Evolutionary conservation across 1,139 yeast species (phyloP), one percentile per base, ranked within the genome.

Genomic region (Taiozyma sp.): DNA sequence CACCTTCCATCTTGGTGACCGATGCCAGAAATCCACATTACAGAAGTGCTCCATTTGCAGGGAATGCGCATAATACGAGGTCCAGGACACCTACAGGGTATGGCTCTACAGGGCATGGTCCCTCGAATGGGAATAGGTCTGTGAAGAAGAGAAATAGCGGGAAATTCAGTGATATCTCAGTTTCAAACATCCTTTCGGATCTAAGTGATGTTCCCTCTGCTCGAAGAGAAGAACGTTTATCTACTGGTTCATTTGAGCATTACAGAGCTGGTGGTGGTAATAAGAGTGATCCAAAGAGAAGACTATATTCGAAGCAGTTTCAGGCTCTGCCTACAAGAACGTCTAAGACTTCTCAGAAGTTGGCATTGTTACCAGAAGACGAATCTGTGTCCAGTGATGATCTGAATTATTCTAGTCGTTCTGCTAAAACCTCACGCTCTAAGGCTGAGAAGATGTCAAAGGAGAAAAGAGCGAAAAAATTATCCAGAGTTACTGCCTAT

Each of bases 1-100:
- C 97, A 29, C 97, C 98, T 7, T 88, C 97, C 1, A 91, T 91
- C 63, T 74, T 91, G 50, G 98, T 91, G 40, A 91, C 97, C 0
- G 98, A 91, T 69, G 81, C 87, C 4, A 74, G 98, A 56, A 79
- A 80, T 48, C 76, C 77, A 24, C 76, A 77, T 52, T 79, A 87
- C 51, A 80, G 86, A 11, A 70, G 88, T 51, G 97, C 97, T 0
- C 97, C 97, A 4, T 90, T 90, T 76, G 97, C 95, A 4, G 74
- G 75, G 16, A 58, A 58, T 30, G 60, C 62, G 14, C 60, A 56
- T 44, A 55, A 59, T 50, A 53, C 26, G 40, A 48, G 53, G 46
- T 40, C 43, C 4, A 40, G 43, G 29, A 40, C 43, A 7, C 43
- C 43, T 9, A 40, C 16, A 3, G 29, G 43, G 16, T 22, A 24